Evolutionary conservation across 1,284 basidiomycete genomes (phyloP).

Genomic region (Cryptococcus hybrid): DNA sequence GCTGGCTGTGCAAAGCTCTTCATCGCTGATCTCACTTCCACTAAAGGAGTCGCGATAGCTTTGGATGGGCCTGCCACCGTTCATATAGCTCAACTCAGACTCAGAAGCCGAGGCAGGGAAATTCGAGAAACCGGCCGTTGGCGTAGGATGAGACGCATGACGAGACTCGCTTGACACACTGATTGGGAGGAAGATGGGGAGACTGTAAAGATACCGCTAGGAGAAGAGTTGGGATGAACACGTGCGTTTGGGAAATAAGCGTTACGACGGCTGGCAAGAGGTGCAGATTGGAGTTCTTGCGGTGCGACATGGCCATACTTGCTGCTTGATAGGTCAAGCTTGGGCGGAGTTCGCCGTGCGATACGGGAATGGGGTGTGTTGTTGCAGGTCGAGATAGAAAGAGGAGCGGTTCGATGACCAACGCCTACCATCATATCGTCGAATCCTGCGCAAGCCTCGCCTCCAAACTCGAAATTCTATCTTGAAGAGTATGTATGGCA

Average conservation of each 20-base stretch:
- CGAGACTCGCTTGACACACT: too few species aligned
- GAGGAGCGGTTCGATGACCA: slow-evolving; percentile 23
- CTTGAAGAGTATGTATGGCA: slow-evolving; percentile 8
- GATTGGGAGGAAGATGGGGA: slow-evolving; percentile 6
- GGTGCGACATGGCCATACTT: slow-evolving; percentile 1
- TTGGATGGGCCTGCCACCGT: not conserved
- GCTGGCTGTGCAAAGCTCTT: slow-evolving; percentile 34
- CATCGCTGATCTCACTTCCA: slow-evolving; percentile 34
- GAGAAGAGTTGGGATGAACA: slow-evolving; percentile 27
- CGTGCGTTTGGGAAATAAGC: slow-evolving; percentile 39
- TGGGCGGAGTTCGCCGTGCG: slow-evolving; percentile 16
- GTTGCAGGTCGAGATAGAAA: slow-evolving; percentile 6
- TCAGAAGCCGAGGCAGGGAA: not conserved
- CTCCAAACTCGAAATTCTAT: slow-evolving; percentile 10
- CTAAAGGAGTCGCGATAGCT: slow-evolving; percentile 23
- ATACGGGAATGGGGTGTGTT: not conserved
- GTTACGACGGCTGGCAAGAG: slow-evolving; percentile 24
- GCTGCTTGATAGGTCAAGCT: slow-evolving; percentile 17
- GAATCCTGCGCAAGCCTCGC: slow-evolving; percentile 25
- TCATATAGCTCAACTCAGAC: not conserved
- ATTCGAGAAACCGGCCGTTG: not conserved
- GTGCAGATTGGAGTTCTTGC: slow-evolving; percentile 20
- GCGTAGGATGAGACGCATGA: not conserved
- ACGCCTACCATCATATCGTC: slow-evolving; percentile 14
- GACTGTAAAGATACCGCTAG: slow-evolving; percentile 24